These are phyloP conservation scores for Solanum tacnaense DNA, from an alignment of 257 asterid genomes.

Conservation along the genomic window DNA sequence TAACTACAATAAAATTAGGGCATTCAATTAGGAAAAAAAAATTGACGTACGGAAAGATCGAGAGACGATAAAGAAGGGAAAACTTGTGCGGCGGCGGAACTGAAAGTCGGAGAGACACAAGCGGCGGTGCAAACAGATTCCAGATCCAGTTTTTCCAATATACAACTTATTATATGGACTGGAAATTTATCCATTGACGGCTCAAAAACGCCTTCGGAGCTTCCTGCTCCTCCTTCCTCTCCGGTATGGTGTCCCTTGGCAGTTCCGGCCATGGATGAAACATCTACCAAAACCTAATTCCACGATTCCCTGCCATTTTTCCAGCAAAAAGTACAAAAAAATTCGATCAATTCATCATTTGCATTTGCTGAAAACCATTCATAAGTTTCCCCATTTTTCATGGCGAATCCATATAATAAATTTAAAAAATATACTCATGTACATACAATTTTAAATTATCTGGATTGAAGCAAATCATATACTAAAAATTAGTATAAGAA, in stretches of 20 bases:
- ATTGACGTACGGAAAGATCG: slow-evolving; percentile 59
- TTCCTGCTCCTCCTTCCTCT: neutral
- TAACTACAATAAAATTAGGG: neutral
- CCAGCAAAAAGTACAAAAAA: neutral
- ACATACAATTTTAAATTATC: neutral
- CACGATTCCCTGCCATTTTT: neutral
- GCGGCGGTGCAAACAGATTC: slow-evolving; percentile 52
- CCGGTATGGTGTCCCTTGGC: neutral
- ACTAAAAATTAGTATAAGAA: neutral
- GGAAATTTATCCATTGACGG: slow-evolving; percentile 36
- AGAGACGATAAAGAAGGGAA: slow-evolving; percentile 37
- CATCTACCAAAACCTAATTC: neutral
- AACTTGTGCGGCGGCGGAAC: slow-evolving; percentile 30
- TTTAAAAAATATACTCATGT: neutral
- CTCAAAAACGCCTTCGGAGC: slow-evolving; percentile 5
- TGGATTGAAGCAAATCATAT: neutral
- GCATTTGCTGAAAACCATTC: neutral
- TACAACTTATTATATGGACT: slow-evolving; percentile 27
- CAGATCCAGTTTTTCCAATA: slow-evolving; percentile 40
- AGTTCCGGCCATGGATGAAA: neutral
- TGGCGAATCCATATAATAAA: neutral
- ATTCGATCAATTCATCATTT: neutral
- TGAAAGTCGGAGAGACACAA: slow-evolving; percentile 38
- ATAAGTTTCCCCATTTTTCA: neutral
- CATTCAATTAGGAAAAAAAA: neutral